phyloP scores from a whole-genome alignment of 331 rosid species.

The Quercus tomentella region DNA sequence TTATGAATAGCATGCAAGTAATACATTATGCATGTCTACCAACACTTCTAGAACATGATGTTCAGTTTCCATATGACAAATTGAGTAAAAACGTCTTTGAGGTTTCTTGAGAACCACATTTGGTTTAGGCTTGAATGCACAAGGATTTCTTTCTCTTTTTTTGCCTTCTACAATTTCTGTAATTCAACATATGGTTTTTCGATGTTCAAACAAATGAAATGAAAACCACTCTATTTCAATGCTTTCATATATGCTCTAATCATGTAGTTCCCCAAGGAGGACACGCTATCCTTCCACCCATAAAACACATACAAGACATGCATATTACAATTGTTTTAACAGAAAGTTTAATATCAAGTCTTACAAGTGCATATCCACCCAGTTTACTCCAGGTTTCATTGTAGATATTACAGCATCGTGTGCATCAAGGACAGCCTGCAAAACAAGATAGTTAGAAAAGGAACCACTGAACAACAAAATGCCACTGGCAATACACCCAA shows the following conservation, averaged over 20 bases:
- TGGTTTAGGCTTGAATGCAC: background rate
- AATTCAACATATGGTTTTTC: background rate
- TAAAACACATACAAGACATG: background rate
- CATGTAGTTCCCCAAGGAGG: background rate
- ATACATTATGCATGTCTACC: background rate
- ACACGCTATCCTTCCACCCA: background rate
- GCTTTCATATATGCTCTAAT: background rate
- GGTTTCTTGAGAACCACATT: background rate
- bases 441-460: conserved; percentile 19
- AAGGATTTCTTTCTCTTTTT: background rate
- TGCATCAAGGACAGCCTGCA: conserved; percentile 92
- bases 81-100: background rate
- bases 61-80: background rate
- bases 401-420: conserved; percentile 74
- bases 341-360: conserved; percentile 12
- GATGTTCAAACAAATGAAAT: background rate
- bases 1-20: background rate
- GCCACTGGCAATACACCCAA: background rate
- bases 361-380: conserved; percentile 93
- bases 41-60: background rate
- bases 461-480: background rate
- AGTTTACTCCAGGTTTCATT: conserved; percentile 76
- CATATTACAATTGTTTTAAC: conserved; percentile 8
- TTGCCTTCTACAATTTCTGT: background rate
- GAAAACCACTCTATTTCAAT: background rate